A percentile compares a stretch with the other conserved stretches of the same genome.
Evolutionary conservation across 805 yeast genomes (phyloP).

Genomic region (Candida koratica): DNA sequence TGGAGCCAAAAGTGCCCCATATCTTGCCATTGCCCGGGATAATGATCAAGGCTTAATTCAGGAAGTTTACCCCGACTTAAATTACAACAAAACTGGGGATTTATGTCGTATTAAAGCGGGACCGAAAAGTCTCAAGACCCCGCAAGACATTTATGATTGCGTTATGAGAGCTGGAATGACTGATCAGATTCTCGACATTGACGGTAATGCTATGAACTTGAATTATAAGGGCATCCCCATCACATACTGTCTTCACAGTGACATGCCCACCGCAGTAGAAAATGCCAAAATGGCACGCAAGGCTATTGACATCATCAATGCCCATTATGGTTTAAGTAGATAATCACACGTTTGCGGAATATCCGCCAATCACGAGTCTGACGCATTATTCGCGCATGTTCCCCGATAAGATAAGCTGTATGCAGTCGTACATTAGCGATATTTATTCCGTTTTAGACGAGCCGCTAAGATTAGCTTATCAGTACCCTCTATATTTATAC

Average conservation of each 20-base stretch:
- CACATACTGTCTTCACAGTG: conserved; percentile 33
- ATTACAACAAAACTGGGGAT: conserved; percentile 28
- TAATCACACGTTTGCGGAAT: background rate
- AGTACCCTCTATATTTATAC: no score
- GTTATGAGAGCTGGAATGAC: conserved; percentile 23
- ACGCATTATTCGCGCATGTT: no score
- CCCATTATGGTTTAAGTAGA: conserved; percentile 6
- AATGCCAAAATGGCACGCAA: conserved; percentile 27
- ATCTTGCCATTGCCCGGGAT: conserved; percentile 24
- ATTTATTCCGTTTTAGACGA: no score
- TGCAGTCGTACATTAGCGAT: no score
- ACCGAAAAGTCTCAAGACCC: conserved; percentile 25
- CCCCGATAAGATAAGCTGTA: no score
- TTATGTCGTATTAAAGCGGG: conserved; percentile 24
- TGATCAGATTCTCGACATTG: conserved; percentile 21
- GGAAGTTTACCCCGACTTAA: conserved; percentile 34
- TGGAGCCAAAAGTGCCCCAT: conserved; percentile 32
- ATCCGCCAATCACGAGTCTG: no score
- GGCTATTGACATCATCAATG: conserved; percentile 18
- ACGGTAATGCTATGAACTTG: conserved; percentile 20
- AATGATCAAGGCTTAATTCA: conserved; percentile 33
- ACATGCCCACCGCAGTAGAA: conserved; percentile 34
- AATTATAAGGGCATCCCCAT: conserved; percentile 27
- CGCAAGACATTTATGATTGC: conserved; percentile 25
- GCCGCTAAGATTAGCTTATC: no score